These are phyloP conservation scores for Eutrema japonicum DNA, from an alignment of 345 rosid genomes.

Conservation along the genomic window DNA sequence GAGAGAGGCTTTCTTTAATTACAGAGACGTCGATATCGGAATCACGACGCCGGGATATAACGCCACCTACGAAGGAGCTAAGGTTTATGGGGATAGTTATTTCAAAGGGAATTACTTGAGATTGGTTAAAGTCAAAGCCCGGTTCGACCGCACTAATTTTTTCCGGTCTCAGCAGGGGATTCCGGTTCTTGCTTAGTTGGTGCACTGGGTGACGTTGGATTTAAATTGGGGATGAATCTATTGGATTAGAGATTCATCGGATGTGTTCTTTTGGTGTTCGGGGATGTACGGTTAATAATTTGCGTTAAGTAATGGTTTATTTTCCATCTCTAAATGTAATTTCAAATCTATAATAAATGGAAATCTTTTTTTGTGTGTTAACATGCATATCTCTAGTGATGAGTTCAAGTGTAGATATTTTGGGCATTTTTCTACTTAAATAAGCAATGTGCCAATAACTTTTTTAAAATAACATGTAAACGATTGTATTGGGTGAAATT, in stretches of 20 bases:
- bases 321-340: background rate
- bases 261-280: background rate
- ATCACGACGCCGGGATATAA: constrained; percentile 36
- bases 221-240: background rate
- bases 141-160: constrained; percentile 60
- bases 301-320: background rate
- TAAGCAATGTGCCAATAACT: no score
- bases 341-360: background rate
- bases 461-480: no score
- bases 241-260: background rate
- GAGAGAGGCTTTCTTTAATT: constrained; percentile 52
- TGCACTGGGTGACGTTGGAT: background rate
- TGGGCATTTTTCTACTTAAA: no score
- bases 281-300: background rate
- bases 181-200: constrained; percentile 50
- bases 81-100: constrained; percentile 58
- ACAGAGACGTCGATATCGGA: constrained; percentile 69
- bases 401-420: background rate
- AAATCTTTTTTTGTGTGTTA: background rate
- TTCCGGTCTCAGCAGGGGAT: constrained; percentile 64
- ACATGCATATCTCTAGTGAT: constrained; percentile 1
- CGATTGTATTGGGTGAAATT: no score
- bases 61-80: constrained; percentile 50
- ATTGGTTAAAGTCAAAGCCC: constrained; percentile 54
- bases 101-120: constrained; percentile 58